A percentile compares a stretch with the other conserved stretches of the same genome.
Evolutionary conservation across 805 yeast genomes (phyloP).

Genomic region (Lipomyces japonicus): DNA sequence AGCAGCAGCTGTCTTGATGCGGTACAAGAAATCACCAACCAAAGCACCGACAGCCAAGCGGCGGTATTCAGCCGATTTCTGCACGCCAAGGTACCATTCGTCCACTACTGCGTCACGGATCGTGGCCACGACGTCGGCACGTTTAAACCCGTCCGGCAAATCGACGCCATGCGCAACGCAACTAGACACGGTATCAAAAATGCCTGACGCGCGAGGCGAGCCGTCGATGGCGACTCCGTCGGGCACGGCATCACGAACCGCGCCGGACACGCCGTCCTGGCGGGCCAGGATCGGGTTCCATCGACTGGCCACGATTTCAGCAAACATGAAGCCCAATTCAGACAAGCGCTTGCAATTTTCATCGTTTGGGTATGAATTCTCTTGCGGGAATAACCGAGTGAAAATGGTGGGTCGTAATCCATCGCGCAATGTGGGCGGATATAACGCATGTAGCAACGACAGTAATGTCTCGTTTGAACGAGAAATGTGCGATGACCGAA

Average conservation of each 20-base stretch:
- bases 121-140: constrained; percentile 7
- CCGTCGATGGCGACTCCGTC: constrained; percentile 28
- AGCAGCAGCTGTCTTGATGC: constrained; percentile 19
- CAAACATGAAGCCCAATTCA: constrained; percentile 26
- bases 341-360: constrained; percentile 27
- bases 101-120: constrained; percentile 22
- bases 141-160: constrained; percentile 18
- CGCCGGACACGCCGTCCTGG: constrained; percentile 15
- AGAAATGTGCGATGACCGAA: constrained; percentile 27
- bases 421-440: constrained; percentile 23
- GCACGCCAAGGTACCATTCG: constrained; percentile 29
- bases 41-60: constrained; percentile 28
- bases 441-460: constrained; percentile 24
- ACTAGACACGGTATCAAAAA: constrained; percentile 26
- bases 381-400: constrained; percentile 27
- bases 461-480: constrained; percentile 28
- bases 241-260: constrained; percentile 23
- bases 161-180: constrained; percentile 21
- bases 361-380: constrained; percentile 29
- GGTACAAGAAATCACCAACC: constrained; percentile 24
- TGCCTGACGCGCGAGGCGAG: constrained; percentile 28
- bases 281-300: constrained; percentile 28
- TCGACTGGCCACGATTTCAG: constrained; percentile 25
- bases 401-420: constrained; percentile 20
- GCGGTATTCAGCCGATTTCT: constrained; percentile 22